A percentile compares a stretch with the other conserved stretches of the same genome.
These are phyloP conservation scores for Capronia coronata DNA, from an alignment of 2,329 filamentous ascomycete genomes.

Conservation along the genomic window DNA sequence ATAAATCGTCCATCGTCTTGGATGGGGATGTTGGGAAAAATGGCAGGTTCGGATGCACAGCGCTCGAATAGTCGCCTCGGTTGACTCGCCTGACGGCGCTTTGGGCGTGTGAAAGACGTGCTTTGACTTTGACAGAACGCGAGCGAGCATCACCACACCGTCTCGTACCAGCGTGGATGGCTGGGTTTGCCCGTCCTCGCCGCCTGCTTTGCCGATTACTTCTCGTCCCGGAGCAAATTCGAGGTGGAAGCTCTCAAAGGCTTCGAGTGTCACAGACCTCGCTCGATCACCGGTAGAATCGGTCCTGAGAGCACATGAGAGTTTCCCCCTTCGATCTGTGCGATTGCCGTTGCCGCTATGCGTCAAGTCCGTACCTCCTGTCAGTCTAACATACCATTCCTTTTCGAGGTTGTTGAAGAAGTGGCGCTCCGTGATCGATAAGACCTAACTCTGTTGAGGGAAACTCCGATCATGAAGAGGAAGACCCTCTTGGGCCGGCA, in stretches of 20 bases:
- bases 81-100: background rate
- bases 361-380: background rate
- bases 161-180: too few species aligned
- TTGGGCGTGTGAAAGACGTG: background rate
- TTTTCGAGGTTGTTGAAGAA: background rate
- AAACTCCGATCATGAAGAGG: background rate
- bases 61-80: background rate
- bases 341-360: background rate
- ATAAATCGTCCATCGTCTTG: background rate
- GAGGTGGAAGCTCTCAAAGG: too few species aligned
- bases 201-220: too few species aligned
- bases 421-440: slow-evolving; percentile 4
- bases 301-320: background rate
- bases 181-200: too few species aligned
- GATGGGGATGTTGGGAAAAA: background rate
- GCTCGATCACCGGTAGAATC: too few species aligned
- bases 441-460: background rate
- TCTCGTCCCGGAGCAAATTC: background rate
- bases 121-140: background rate
- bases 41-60: background rate
- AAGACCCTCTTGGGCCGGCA: background rate
- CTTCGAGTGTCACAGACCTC: too few species aligned
- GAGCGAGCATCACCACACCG: background rate
- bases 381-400: slow-evolving; percentile 1
- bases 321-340: background rate